Evolutionary conservation across 1,284 basidiomycete species (phyloP).

Genomic region (Sporisorium scitamineum): DNA sequence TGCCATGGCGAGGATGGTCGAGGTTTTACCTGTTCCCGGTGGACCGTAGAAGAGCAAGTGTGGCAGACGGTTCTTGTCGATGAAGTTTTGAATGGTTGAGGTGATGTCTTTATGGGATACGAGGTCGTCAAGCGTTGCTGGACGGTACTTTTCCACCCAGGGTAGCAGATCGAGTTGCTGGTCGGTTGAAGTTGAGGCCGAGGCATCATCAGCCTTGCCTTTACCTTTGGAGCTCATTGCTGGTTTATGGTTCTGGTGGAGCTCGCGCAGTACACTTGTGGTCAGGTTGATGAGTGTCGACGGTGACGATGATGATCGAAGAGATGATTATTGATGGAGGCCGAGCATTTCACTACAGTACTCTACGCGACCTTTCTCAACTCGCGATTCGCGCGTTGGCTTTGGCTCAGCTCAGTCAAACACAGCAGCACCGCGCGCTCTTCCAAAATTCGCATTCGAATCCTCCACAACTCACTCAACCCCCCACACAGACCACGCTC

Average conservation of each 20-base stretch:
- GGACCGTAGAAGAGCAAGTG: constrained; percentile 98
- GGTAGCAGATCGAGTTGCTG: constrained; percentile 41
- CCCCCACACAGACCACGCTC: not conserved
- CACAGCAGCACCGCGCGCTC: not conserved
- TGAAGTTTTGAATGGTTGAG: constrained; percentile 77
- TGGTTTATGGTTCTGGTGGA: not conserved
- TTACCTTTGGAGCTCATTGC: constrained; percentile 45
- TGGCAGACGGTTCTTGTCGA: constrained; percentile 91
- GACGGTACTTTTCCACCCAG: constrained; percentile 69
- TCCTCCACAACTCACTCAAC: not conserved
- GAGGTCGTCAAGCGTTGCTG: constrained; percentile 64
- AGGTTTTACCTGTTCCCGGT: constrained; percentile 96
- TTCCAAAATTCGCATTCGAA: not conserved
- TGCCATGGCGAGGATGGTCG: constrained; percentile 96
- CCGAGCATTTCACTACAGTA: constrained; percentile 15
- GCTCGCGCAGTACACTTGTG: not conserved
- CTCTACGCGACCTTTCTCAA: constrained; percentile 30
- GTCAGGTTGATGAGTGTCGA: not conserved
- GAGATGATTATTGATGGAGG: not conserved
- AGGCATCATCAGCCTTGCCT: constrained; percentile 38
- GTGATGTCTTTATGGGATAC: constrained; percentile 68
- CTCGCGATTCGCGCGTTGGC: constrained; percentile 13
- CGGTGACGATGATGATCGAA: not conserved
- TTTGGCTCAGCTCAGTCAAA: too few relatives aligned
- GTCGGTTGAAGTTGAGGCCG: constrained; percentile 11